Conservation (phyloP, 2,329 filamentous ascomycete genomes). For the Mollisia scopiformis region DNA sequence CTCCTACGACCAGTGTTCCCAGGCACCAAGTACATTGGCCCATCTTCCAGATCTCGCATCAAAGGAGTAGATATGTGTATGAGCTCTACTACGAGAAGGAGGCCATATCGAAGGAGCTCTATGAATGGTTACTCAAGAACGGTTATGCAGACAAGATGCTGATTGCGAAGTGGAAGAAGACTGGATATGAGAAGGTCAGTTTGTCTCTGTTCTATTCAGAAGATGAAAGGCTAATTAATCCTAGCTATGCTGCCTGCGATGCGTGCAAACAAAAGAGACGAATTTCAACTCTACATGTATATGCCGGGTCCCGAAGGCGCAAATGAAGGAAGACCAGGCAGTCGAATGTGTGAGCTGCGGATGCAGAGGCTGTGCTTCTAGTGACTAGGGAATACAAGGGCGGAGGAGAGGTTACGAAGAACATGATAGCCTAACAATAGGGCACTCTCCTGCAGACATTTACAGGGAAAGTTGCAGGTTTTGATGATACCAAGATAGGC, state of each 20-base stretch:
- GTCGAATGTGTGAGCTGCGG: slow-evolving; percentile 96
- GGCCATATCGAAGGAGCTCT: slow-evolving; percentile 87
- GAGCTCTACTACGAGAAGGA: slow-evolving; percentile 98
- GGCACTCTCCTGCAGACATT: not conserved
- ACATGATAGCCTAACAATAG: not conserved
- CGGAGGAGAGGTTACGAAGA: not conserved
- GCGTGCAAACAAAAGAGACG: slow-evolving; percentile 99
- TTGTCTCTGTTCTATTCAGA: slow-evolving; percentile 15
- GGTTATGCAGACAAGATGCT: slow-evolving; percentile 92
- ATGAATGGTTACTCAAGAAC: slow-evolving; percentile 97
- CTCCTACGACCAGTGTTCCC: slow-evolving; percentile 75
- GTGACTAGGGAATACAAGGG: slow-evolving; percentile 56
- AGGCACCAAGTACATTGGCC: slow-evolving; percentile 96
- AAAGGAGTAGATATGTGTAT: slow-evolving; percentile 91
- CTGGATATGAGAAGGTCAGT: slow-evolving; percentile 92
- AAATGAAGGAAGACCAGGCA: slow-evolving; percentile 87
- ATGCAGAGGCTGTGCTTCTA: slow-evolving; percentile 86
- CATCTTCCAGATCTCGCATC: slow-evolving; percentile 95
- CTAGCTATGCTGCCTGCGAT: slow-evolving; percentile 89
- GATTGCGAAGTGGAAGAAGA: slow-evolving; percentile 99
- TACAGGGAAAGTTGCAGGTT: not conserved
- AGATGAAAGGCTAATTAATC: slow-evolving; percentile 13
- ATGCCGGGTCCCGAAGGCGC: slow-evolving; percentile 87
- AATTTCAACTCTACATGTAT: slow-evolving; percentile 99
- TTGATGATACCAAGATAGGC: slow-evolving; percentile 30